Conservation (phyloP, 1,139 yeast genomes). For the Yamadazyma sp. region DNA sequence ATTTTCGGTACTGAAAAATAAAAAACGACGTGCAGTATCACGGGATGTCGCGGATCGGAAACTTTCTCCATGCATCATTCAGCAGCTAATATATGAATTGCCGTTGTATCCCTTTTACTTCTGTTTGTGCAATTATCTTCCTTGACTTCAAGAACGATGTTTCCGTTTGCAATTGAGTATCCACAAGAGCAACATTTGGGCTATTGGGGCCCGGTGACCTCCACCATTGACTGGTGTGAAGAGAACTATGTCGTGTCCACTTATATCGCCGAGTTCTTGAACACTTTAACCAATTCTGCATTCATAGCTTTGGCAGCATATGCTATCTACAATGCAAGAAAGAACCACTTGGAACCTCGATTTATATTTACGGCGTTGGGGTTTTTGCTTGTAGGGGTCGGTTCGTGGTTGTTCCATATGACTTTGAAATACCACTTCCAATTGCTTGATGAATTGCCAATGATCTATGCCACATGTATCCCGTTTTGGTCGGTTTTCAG, state of each 20-base stretch:
- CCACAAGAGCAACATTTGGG: conserved; percentile 46
- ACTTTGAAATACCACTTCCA: conserved; percentile 86
- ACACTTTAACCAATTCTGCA: conserved; percentile 73
- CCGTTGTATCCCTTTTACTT: background rate
- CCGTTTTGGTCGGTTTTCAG: conserved; percentile 91
- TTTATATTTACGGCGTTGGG: conserved; percentile 75
- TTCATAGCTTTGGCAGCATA: conserved; percentile 67
- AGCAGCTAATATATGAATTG: background rate
- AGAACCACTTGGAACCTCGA: conserved; percentile 64
- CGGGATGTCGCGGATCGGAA: conserved; percentile 1
- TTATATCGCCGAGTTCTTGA: conserved; percentile 85
- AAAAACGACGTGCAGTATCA: no score
- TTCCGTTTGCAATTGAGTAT: conserved; percentile 48
- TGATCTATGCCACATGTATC: conserved; percentile 96
- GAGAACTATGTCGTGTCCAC: conserved; percentile 87
- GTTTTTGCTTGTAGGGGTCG: conserved; percentile 84
- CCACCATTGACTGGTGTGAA: conserved; percentile 96
- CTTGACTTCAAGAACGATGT: conserved; percentile 29
- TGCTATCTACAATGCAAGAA: conserved; percentile 62
- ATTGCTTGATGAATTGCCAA: conserved; percentile 90
- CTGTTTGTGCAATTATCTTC: no score
- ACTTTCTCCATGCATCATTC: background rate
- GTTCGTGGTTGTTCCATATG: conserved; percentile 96
- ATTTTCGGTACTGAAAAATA: no score
- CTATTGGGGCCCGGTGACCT: conserved; percentile 50